Conservation (phyloP, 169 alveolate genomes). For the Plasmodium knowlesi region DNA sequence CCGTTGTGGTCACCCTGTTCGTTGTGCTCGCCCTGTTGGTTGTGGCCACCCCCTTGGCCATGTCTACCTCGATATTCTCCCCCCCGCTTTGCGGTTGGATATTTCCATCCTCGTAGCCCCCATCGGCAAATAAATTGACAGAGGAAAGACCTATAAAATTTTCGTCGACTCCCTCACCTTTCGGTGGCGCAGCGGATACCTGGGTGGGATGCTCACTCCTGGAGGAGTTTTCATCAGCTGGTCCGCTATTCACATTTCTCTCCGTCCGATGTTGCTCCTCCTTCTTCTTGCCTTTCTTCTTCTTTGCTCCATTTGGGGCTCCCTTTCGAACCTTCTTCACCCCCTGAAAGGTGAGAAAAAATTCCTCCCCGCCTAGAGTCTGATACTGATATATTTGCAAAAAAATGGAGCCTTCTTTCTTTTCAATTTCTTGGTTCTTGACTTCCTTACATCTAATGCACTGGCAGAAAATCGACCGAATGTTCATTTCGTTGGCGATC, state of each 20-base stretch:
- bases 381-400: constrained; percentile 78
- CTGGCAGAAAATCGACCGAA: constrained; percentile 88
- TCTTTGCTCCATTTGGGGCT: not conserved
- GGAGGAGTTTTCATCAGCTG: not conserved
- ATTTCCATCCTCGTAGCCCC: not conserved
- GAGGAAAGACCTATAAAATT: not conserved
- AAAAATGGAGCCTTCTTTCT: constrained; percentile 63
- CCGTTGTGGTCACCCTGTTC: not conserved
- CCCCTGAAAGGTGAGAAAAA: constrained; percentile 83
- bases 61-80: not conserved
- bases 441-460: constrained; percentile 95
- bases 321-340: constrained; percentile 58
- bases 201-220: not conserved
- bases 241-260: not conserved
- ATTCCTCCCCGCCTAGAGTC: constrained; percentile 85
- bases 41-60: not conserved
- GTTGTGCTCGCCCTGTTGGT: not conserved
- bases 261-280: constrained; percentile 24
- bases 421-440: constrained; percentile 81
- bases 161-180: not conserved
- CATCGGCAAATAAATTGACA: not conserved
- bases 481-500: constrained; percentile 85
- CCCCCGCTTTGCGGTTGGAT: not conserved
- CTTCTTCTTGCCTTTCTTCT: constrained; percentile 19
- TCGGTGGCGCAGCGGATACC: not conserved